Evolutionary conservation across 2,329 filamentous ascomycete species (phyloP).

Genomic region (Metarhizium anisopliae): DNA sequence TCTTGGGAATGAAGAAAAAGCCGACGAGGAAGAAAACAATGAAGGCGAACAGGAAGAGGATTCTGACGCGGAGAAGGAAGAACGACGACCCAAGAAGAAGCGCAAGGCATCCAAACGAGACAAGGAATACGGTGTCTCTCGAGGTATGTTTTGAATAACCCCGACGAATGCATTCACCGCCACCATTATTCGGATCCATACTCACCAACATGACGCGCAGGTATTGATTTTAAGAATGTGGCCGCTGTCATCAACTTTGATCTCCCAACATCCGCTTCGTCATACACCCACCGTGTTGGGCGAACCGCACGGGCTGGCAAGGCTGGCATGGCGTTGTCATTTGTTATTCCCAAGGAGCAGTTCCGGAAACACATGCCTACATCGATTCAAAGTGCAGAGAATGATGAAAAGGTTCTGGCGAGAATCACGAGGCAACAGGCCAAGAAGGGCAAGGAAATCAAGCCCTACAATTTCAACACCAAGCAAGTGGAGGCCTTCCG

Average conservation of each 20-base stretch:
- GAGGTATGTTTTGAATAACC: constrained; percentile 41
- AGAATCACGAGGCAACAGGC: constrained; percentile 73
- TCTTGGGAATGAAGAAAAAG: constrained; percentile 53
- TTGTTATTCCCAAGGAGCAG: constrained; percentile 73
- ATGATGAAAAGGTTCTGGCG: constrained; percentile 76
- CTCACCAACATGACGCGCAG: constrained; percentile 7
- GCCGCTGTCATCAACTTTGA: constrained; percentile 96
- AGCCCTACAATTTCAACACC: constrained; percentile 93
- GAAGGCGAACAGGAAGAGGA: constrained; percentile 34
- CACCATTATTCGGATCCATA: background rate
- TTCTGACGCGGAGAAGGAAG: constrained; percentile 15
- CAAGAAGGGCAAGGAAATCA: constrained; percentile 71
- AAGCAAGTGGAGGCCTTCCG: constrained; percentile 87
- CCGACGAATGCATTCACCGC: constrained; percentile 4
- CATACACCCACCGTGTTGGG: constrained; percentile 95
- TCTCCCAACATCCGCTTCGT: constrained; percentile 76
- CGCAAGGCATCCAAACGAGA: constrained; percentile 52
- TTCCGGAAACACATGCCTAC: constrained; percentile 90
- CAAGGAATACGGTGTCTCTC: constrained; percentile 88
- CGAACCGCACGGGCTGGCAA: constrained; percentile 87
- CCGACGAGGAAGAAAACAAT: constrained; percentile 29
- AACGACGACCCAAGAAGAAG: constrained; percentile 20
- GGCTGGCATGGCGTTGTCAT: constrained; percentile 90
- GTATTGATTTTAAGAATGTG: constrained; percentile 92
- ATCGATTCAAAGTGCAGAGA: constrained; percentile 60